Evolutionary conservation across 768 basidiomycete species (phyloP), one percentile per base, ranked within the genome.

Genomic region (Mycena crocata): DNA sequence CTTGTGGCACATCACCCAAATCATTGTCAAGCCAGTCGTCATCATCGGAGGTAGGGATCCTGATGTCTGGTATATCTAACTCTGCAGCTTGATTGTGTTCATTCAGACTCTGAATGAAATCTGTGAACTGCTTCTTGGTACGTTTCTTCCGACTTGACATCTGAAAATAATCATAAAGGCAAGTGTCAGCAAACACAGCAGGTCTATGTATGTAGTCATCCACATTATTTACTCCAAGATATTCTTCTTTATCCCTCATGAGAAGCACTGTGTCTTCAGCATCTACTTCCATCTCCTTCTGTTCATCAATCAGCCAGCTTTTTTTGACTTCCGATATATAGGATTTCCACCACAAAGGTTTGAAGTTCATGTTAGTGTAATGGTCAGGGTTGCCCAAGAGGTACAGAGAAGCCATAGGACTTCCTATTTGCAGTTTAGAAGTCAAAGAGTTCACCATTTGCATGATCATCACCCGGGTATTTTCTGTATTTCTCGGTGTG

Each of bases 391-490:
- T 69, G 9, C 71, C 74, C 13, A 81, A 59, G 1, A 82, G 52
- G 50, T 82, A 82, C 65, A 79, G 66, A 14, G 66, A 75, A 0
- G 76, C 76, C 75, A 82, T 78, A 0, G 82, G 82, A 21, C 73
- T 74, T 0, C 82, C 82, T 17, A 83, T 75, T 64, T 83, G 80
- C 21, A 73, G 26, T 63, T 80, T 81, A 0, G 76, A 69, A 24
- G 76, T 75, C n/a, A 84, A 42, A 1, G 69, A 19, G 65, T 84
- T 84, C 0, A 79, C 77, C 7, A 84, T 78, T 62, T 80, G 74
- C 3, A 74, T 76, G 24, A 85, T 69, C 9, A 83, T 39, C 14
- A 66, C 62, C 17, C 80, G 56, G 0, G 80, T 77, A 4, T 74
- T 75, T 35, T 73, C 75, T 31, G 64, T 35, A 14, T 34, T 49